These are phyloP conservation scores for Tremellales sp. DNA, from an alignment of 1,284 basidiomycete genomes.

Conservation along the genomic window DNA sequence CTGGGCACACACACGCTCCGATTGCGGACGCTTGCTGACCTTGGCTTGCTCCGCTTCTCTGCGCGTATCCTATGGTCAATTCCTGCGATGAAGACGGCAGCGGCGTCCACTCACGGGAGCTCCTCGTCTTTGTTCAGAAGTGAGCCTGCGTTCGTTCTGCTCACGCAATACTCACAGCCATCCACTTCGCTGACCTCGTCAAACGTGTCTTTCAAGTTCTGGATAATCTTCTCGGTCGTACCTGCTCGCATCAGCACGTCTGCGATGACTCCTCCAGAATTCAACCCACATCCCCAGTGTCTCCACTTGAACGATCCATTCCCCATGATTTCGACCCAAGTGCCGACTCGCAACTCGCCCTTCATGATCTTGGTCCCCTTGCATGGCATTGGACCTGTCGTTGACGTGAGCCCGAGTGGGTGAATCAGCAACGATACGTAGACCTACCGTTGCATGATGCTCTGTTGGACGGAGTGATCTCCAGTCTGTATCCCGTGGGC, in stretches of 20 bases:
- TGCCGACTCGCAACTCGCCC: slow-evolving; percentile 67
- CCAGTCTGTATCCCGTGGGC: slow-evolving; percentile 65
- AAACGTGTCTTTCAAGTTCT: slow-evolving; percentile 66
- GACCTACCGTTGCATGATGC: slow-evolving; percentile 74
- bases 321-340: slow-evolving; percentile 69
- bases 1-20: background rate
- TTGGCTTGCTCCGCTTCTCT: slow-evolving; percentile 52
- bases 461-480: slow-evolving; percentile 54
- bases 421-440: slow-evolving; percentile 9
- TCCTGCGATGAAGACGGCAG: background rate
- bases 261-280: slow-evolving; percentile 1
- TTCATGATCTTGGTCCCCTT: slow-evolving; percentile 69
- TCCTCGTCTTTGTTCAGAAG: slow-evolving; percentile 31
- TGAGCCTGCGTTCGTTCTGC: background rate
- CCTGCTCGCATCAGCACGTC: slow-evolving; percentile 57
- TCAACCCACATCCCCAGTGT: slow-evolving; percentile 36
- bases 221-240: slow-evolving; percentile 62
- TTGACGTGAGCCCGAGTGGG: slow-evolving; percentile 30
- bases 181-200: slow-evolving; percentile 55
- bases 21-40: slow-evolving; percentile 7
- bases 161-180: slow-evolving; percentile 30
- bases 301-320: slow-evolving; percentile 61
- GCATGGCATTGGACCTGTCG: slow-evolving; percentile 73
- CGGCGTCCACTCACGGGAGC: slow-evolving; percentile 29
- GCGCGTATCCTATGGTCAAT: slow-evolving; percentile 5